Percentiles rank a stretch among this genome's conserved stretches.
These are phyloP conservation scores for Trichoderma gracile DNA, from an alignment of 2,329 filamentous ascomycete genomes.

Conservation along the genomic window DNA sequence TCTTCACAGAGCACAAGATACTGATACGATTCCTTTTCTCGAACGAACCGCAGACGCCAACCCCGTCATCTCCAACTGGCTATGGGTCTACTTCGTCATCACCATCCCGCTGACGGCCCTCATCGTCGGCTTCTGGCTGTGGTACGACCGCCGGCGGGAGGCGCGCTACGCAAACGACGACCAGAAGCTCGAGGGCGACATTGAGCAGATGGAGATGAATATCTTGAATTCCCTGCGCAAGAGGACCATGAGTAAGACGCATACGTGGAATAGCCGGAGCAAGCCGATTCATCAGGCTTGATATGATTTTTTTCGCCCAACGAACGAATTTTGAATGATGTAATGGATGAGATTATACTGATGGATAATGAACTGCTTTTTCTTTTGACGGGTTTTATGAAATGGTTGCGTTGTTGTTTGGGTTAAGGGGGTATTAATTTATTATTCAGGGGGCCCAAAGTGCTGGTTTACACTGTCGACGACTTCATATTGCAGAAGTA, in stretches of 20 bases:
- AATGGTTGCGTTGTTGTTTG: too few species aligned
- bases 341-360: too few species aligned
- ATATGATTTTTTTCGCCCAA: too few species aligned
- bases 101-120: conserved; percentile 58
- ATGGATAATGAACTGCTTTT: too few species aligned
- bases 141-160: conserved; percentile 54
- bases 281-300: not conserved
- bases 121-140: conserved; percentile 58
- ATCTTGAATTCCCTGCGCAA: conserved; percentile 59
- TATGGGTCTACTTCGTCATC: conserved; percentile 66
- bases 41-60: conserved; percentile 31
- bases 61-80: conserved; percentile 49
- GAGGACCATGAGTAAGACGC: conserved; percentile 57
- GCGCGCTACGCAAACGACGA: conserved; percentile 52
- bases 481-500: not conserved
- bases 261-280: conserved; percentile 49
- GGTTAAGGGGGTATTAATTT: too few species aligned
- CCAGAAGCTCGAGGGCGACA: conserved; percentile 53
- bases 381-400: too few species aligned
- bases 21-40: too few species aligned
- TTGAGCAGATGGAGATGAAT: conserved; percentile 57
- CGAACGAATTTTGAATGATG: too few species aligned
- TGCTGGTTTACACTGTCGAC: too few species aligned
- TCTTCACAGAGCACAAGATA: too few species aligned
- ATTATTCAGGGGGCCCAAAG: too few species aligned